phyloP scores from a whole-genome alignment of 768 basidiomycete genomes.

The button mushroom (Agaricus bisporus) region DNA sequence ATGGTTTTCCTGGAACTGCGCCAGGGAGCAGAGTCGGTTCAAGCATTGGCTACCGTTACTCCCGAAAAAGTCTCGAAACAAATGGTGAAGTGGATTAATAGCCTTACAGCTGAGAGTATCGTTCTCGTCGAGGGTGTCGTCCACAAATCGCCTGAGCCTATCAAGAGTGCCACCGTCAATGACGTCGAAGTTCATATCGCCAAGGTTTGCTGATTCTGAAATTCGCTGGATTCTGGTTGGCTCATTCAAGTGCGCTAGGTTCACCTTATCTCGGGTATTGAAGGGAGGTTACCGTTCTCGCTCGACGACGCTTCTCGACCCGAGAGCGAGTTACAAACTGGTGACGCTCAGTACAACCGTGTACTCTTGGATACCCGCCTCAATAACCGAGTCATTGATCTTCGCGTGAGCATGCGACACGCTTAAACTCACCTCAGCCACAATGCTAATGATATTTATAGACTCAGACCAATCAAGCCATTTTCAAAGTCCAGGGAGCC shows the following conservation, averaged over 20 bases:
- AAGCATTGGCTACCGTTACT: slow-evolving; percentile 71
- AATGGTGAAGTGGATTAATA: slow-evolving; percentile 91
- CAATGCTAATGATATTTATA: slow-evolving; percentile 23
- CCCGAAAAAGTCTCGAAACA: slow-evolving; percentile 85
- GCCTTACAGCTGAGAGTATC: slow-evolving; percentile 80
- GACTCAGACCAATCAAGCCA: slow-evolving; percentile 94
- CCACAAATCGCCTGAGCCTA: slow-evolving; percentile 70
- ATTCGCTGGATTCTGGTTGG: not conserved
- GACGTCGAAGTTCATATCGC: slow-evolving; percentile 83
- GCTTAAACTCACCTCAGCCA: not conserved
- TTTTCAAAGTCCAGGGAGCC: slow-evolving; percentile 89
- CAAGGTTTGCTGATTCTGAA: slow-evolving; percentile 47
- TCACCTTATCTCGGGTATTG: slow-evolving; percentile 73
- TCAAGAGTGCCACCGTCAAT: slow-evolving; percentile 86
- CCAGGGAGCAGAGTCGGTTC: slow-evolving; percentile 81
- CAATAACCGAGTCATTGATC: slow-evolving; percentile 90
- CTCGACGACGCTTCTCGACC: slow-evolving; percentile 89
- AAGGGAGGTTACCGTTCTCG: slow-evolving; percentile 81
- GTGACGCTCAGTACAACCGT: slow-evolving; percentile 61
- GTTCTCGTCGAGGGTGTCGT: slow-evolving; percentile 85
- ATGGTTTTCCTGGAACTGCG: slow-evolving; percentile 93
- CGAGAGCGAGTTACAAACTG: slow-evolving; percentile 59
- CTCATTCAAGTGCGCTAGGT: slow-evolving; percentile 41
- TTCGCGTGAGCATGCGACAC: slow-evolving; percentile 54
- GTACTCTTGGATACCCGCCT: slow-evolving; percentile 92